A percentile compares a stretch with the other conserved stretches of the same genome.
Evolutionary conservation across 108 stramenopile species (phyloP).

Genomic region (Aurantiochytrium sp.): DNA sequence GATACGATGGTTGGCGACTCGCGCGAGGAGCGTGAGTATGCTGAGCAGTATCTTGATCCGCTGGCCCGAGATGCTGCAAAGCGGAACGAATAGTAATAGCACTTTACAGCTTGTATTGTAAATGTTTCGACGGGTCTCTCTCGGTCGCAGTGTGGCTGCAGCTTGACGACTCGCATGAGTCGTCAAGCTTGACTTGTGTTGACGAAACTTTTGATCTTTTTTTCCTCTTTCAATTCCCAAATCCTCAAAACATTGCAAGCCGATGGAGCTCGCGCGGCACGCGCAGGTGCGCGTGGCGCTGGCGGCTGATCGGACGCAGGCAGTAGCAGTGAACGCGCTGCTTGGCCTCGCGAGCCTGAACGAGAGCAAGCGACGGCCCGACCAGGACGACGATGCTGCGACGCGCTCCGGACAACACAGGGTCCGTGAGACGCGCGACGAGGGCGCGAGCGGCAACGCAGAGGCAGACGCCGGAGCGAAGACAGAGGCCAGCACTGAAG

Average conservation of each 20-base stretch:
- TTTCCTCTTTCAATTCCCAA: neutral
- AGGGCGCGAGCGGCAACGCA: too few species aligned
- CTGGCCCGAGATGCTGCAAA: too few species aligned
- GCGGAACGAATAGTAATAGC: too few species aligned
- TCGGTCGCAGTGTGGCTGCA: too few species aligned
- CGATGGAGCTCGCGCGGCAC: neutral
- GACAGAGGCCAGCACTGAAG: neutral
- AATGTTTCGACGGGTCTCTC: too few species aligned
- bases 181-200: too few species aligned
- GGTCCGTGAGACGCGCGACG: too few species aligned
- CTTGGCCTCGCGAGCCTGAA: neutral
- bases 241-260: neutral
- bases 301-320: neutral
- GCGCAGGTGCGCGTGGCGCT: conserved; percentile 5
- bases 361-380: neutral
- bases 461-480: neutral
- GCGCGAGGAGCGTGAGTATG: neutral
- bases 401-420: too few species aligned
- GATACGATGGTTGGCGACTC: neutral
- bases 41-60: neutral
- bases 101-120: too few species aligned
- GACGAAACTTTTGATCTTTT: too few species aligned
- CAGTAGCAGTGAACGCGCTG: neutral
- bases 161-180: too few species aligned
- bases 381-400: neutral